Evolutionary conservation across 768 basidiomycete genomes (phyloP), one percentile per base, ranked within the genome.

Genomic region (Crucibulum laeve): DNA sequence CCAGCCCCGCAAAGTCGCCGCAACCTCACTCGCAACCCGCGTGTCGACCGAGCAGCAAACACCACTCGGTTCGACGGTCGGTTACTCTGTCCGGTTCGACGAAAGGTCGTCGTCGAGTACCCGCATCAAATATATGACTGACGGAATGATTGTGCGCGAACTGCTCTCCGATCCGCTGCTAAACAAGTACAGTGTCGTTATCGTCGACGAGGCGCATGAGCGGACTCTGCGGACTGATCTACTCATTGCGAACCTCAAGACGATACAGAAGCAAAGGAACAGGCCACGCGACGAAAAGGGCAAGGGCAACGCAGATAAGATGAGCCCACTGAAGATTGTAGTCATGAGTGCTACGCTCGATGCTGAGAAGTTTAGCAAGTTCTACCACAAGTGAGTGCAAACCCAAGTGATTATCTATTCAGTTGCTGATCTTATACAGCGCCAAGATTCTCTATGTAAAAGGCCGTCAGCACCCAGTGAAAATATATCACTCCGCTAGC

Each of bases 311-410:
- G 57, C 56, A 11, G 58, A 64, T 55, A 45, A 40, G 26, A 30
- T 71, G 2, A 82, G 80, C 47, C 84, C 87, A 13, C 76, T 99
- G 47, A 98, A 94, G 61, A 76, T 99, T 28, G 77, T 99, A 17
- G 78, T 99, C 51, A 99, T 99, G 96, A 93, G 91, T 61, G 96
- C 96, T 3, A 98, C 96, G 5, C 74, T 99, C 25, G 94, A 99
- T 57, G 94, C 94, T 0, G 86, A 94, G 52, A 91, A 90, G 51
- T 98, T 99, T 61, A 88, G 87, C 64, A 72, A 69, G 23, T 99
- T 95, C 64, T 96, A 87, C 56, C 59, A 82, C 58, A 73, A 81
- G 94, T 95, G 51, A 28, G 87, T 72, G 4, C 19, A 15, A 19
- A 25, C 6, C 36, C 24, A 32, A 5, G 19, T 30, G 32, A 10